phyloP scores from a whole-genome alignment of 2,329 filamentous ascomycete species.

The Apiospora phragmitis region DNA sequence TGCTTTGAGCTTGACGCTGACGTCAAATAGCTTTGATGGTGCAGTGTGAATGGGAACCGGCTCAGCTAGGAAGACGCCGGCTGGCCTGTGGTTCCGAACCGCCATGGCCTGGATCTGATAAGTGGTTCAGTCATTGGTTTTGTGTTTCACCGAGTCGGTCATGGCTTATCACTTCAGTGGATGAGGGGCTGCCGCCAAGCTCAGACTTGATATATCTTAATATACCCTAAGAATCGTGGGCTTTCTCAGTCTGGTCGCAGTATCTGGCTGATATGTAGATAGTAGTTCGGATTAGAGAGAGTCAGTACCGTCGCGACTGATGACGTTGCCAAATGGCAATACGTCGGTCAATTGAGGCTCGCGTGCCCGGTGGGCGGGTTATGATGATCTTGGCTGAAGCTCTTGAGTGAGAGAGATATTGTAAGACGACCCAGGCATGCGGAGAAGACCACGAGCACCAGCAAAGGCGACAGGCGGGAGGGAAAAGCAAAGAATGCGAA shows the following conservation, averaged over 20 bases:
- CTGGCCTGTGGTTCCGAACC: background rate
- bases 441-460: background rate
- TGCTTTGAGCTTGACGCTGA: background rate
- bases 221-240: background rate
- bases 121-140: background rate
- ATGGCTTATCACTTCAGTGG: background rate
- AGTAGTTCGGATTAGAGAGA: background rate
- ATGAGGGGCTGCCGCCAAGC: background rate
- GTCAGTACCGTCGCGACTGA: background rate
- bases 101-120: background rate
- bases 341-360: background rate
- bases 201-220: background rate
- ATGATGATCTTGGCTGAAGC: background rate
- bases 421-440: background rate
- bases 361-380: background rate
- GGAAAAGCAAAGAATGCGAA: background rate
- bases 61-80: background rate
- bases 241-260: background rate
- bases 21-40: background rate
- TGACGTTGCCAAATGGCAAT: background rate
- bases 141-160: background rate
- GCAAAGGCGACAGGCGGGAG: background rate
- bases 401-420: background rate
- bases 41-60: background rate
- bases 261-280: background rate